Base-by-base conservation (phyloP, 768 basidiomycete species). In the Phylloporus rhodoxanthus region DNA sequence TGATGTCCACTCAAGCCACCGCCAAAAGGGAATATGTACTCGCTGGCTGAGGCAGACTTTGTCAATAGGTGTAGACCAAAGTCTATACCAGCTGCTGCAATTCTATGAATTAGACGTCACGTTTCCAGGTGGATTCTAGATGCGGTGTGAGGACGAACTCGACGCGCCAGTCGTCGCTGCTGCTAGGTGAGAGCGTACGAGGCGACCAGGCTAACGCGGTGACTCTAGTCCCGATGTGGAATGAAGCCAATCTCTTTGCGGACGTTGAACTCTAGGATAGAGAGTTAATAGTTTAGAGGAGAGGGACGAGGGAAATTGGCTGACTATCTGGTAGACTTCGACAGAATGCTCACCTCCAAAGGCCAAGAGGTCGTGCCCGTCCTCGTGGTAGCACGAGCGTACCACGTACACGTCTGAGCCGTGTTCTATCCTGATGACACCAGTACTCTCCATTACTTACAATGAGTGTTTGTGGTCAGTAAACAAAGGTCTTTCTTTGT, bases 1-100 rank as follows among this genome's bases (percentile, higher is more conserved):
- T 89, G 87, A 58, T 91, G 89, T 1, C 88, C 89, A 55, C 82
- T 87, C 28, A 88, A 70, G 1, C 87, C 87, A 3, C 87, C 87
- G 23, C 87, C 89, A 58, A 91, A 91, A 6, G 78, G 67, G 53
- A 83, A 87, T 43, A 83, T 68, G 50, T 73, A 64, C 57, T 87
- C 84, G 11, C 66, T 66, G 5, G 67, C 63, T 13, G 66, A 63
- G 4, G 73, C 67, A 0, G 75, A 69, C 60, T 81, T 86, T 37
- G 80, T 80, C 55, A 91, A 75, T 20, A 85, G 70, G 62, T 86
- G 83, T 0, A 91, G 73, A 34, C 83, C 78, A 61, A 80, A 86
- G 68, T 91, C 82, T 26, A 76, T 72, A 15, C 77, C 75, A 8
- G 88, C 87, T 29, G 78, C 83, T 8, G 77, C 75, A 33, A 91